A percentile compares a stretch with the other conserved stretches of the same genome.
Evolutionary conservation across 305 asterid species (phyloP).

Genomic region (Caryopteris hybrid): DNA sequence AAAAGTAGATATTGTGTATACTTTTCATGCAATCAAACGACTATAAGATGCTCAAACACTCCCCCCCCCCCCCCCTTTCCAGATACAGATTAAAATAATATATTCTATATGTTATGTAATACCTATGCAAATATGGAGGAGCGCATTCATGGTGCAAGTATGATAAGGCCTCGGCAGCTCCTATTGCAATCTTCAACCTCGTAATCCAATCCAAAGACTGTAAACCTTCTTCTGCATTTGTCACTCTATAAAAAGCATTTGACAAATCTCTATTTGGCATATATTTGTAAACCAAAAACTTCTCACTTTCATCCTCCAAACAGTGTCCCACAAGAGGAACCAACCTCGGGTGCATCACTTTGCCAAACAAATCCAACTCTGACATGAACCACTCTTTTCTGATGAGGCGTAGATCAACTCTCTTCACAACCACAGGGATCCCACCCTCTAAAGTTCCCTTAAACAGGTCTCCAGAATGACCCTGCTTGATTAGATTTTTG

Average conservation of each 20-base stretch:
- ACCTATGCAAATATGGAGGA: slow-evolving; percentile 86
- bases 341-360: slow-evolving; percentile 46
- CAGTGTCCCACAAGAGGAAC: slow-evolving; percentile 67
- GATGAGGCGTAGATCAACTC: slow-evolving; percentile 30
- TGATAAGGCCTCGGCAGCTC: slow-evolving; percentile 74
- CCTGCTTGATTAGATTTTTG: slow-evolving; percentile 49
- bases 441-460: slow-evolving; percentile 46
- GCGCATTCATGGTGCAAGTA: slow-evolving; percentile 75
- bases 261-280: slow-evolving; percentile 73
- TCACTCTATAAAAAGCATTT: slow-evolving; percentile 34
- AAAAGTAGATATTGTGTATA: too few species aligned
- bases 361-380: slow-evolving; percentile 55
- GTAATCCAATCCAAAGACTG: slow-evolving; percentile 86
- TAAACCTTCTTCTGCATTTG: slow-evolving; percentile 25
- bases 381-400: slow-evolving; percentile 30
- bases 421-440: slow-evolving; percentile 51
- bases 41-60: too few species aligned
- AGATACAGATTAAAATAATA: too few species aligned
- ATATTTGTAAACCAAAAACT: slow-evolving; percentile 51
- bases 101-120: too few species aligned
- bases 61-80: too few species aligned
- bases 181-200: slow-evolving; percentile 73
- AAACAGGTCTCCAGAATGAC: slow-evolving; percentile 66
- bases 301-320: slow-evolving; percentile 54
- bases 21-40: too few species aligned